Percentiles rank a stretch among this genome's conserved stretches.
These are phyloP conservation scores for Lactarius sanguifluus DNA, from an alignment of 768 basidiomycete species.

Conservation along the genomic window DNA sequence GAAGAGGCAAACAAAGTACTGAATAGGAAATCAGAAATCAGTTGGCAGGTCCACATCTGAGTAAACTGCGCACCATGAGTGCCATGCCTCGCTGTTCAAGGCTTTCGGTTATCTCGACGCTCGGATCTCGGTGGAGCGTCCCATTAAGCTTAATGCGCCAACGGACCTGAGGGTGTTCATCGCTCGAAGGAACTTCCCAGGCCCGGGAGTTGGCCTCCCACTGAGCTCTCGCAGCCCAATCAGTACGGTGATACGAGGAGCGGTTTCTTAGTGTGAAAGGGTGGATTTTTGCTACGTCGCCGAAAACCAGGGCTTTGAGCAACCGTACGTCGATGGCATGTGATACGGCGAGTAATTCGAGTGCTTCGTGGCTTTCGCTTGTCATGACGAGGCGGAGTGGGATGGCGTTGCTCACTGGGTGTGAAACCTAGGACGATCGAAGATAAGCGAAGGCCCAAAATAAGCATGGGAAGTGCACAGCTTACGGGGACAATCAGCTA, in stretches of 20 bases:
- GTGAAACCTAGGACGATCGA: not conserved
- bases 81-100: conserved; percentile 8
- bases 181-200: not conserved
- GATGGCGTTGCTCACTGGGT: conserved; percentile 10
- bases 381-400: conserved; percentile 22
- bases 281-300: not conserved
- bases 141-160: conserved; percentile 22
- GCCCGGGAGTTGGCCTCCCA: conserved; percentile 7
- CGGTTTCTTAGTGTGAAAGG: conserved; percentile 3
- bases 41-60: not conserved
- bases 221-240: conserved; percentile 14
- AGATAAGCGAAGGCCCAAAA: not conserved
- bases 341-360: conserved; percentile 19
- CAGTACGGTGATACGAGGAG: not conserved
- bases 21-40: not conserved
- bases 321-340: conserved; percentile 21
- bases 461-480: not conserved
- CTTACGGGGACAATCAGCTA: conserved; percentile 20
- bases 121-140: not conserved
- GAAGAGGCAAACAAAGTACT: conserved; percentile 19
- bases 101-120: conserved; percentile 8
- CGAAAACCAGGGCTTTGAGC: conserved; percentile 21
- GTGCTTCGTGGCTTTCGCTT: not conserved
- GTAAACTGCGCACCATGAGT: conserved; percentile 18
- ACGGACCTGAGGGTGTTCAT: not conserved